Conservation (phyloP, 257 asterid genomes). For the Solanum tacnaense region DNA sequence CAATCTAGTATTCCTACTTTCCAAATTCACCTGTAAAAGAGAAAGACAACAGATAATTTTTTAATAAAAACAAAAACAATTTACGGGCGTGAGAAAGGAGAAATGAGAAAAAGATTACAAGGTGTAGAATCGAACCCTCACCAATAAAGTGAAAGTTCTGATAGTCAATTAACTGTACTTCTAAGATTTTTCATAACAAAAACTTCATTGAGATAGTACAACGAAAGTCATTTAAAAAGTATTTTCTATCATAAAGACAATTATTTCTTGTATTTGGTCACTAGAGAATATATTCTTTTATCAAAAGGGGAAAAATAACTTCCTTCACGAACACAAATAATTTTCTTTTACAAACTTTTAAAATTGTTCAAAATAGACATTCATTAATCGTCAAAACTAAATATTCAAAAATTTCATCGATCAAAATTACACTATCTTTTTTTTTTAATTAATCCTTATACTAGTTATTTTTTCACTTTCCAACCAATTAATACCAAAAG, state of each 20-base stretch:
- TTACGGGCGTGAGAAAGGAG: fast-evolving
- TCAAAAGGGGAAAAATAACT: neutral
- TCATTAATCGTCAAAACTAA: neutral
- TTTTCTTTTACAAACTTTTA: neutral
- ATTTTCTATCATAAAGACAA: neutral
- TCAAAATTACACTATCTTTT: neutral
- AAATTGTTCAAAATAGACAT: neutral
- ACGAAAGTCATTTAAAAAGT: too few relatives aligned
- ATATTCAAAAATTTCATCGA: neutral
- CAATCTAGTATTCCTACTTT: neutral
- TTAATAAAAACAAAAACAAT: too few relatives aligned
- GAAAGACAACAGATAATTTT: neutral
- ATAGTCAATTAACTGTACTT: neutral
- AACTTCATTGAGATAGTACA: too few relatives aligned
- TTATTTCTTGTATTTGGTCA: neutral
- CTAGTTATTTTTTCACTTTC: neutral
- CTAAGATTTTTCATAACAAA: neutral
- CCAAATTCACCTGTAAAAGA: neutral
- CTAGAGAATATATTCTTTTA: neutral
- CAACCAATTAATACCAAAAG: neutral
- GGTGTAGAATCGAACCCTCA: neutral
- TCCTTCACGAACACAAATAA: neutral
- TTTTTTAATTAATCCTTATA: neutral
- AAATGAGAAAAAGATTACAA: neutral
- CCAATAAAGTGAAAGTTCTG: neutral